A percentile compares a stretch with the other conserved stretches of the same genome.
Evolutionary conservation across 2,329 filamentous ascomycete species (phyloP).

Genomic region (Trichoderma sp.): DNA sequence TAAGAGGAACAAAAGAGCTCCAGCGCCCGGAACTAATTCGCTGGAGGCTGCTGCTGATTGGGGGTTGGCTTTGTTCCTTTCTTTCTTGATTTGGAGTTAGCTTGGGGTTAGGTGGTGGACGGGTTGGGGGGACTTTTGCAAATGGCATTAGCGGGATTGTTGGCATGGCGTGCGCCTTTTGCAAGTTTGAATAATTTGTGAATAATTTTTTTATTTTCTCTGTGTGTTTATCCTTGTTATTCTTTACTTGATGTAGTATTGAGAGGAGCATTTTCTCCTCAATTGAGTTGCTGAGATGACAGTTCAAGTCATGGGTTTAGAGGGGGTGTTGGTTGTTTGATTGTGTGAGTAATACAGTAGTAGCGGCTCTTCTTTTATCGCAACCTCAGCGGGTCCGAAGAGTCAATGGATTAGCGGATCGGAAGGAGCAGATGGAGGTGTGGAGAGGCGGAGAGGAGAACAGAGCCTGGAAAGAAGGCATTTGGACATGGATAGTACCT

Average conservation of each 20-base stretch:
- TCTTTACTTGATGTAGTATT: background rate
- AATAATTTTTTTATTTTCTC: background rate
- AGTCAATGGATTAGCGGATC: background rate
- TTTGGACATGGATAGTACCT: background rate
- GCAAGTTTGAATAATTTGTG: background rate
- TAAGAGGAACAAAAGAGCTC: background rate
- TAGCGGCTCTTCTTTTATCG: background rate
- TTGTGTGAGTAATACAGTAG: background rate
- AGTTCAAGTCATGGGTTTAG: background rate
- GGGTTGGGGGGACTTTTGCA: background rate
- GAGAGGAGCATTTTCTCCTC: background rate
- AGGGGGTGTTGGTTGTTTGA: too few relatives aligned
- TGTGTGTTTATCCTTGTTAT: background rate
- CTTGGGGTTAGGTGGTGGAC: background rate
- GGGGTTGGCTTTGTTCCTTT: background rate
- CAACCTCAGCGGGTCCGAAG: background rate
- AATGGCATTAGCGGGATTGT: background rate
- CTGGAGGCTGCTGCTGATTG: background rate
- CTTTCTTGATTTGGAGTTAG: background rate
- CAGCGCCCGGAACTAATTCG: background rate
- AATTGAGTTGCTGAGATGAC: background rate
- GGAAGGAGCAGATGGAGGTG: slow-evolving; percentile 1
- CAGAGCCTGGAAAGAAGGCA: background rate
- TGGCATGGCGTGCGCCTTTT: background rate
- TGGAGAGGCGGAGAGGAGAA: background rate